Base-by-base conservation (phyloP, 192 early-diverging fungal species). In the Podila verticillata region DNA sequence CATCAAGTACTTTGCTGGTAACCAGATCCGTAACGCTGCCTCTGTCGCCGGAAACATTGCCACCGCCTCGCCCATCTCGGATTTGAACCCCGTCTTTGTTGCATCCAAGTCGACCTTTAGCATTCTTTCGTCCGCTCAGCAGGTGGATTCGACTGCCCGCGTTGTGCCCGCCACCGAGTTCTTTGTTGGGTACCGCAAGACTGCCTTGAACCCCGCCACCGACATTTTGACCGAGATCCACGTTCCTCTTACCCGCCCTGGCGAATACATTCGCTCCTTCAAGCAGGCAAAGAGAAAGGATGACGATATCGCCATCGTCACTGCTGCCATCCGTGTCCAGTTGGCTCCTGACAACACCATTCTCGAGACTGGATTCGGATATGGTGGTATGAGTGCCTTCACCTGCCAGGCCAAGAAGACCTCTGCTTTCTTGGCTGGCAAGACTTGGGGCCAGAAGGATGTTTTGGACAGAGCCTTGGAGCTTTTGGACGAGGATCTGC, bases 271-370 rank as follows among this genome's bases (percentile, higher is more conserved):
- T 17, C 78, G 87, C 34, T 92, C 92, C 9, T 96, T 90, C 87
- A 96, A 96, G 85, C 94, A 96, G 85, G 90, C 95, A 63, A 94
- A 95, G 81, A 86, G 95, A 79, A 91, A 91, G 82, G 92, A 95
- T 81, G 94, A 95, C 74, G 93, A 95, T 75, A 95, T 96, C 68
- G 92, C 95, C 17, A 96, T 96, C 73, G 94, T 93, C 61, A 96
- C 93, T 28, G 89, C 93, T 57, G 91, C 88, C 3, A 81, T 95
- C 24, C 81, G 87, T 20, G 86, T 94, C 13, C 65, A 68, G 17
- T 74, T 95, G 4, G 86, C 89, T 44, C 39, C 66, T 13, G 81
- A 83, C 8, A 80, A 82, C 59, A 72, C 70, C 2, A 85, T 93
- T 34, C 44, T 71, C 30, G 88, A 94, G 17, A 90, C 86, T 20